Evolutionary conservation across 2,329 filamentous ascomycete genomes (phyloP).

Genomic region (Colletotrichum falcatum): DNA sequence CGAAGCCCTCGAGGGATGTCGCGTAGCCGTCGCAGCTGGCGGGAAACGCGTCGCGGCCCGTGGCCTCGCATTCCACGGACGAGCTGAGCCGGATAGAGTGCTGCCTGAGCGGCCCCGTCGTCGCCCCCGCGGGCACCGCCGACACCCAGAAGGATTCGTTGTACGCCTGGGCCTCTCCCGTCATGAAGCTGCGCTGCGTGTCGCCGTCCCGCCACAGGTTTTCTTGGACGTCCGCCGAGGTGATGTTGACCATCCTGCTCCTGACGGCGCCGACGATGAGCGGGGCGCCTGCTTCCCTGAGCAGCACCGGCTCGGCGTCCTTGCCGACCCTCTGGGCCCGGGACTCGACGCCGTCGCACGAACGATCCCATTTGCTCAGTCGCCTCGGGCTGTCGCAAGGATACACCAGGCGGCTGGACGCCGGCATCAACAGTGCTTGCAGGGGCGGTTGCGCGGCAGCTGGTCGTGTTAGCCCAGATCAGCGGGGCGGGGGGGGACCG

Average conservation of each 20-base stretch:
- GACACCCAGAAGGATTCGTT: constrained; percentile 39
- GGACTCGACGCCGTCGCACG: constrained; percentile 7
- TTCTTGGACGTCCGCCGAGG: constrained; percentile 33
- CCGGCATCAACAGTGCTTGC: constrained; percentile 32
- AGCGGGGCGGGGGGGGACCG: neutral
- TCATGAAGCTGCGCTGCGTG: constrained; percentile 29
- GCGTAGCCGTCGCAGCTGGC: constrained; percentile 28
- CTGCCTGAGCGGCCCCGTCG: constrained; percentile 36
- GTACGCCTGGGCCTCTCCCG: constrained; percentile 22
- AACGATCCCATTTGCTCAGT: constrained; percentile 31
- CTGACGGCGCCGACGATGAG: constrained; percentile 17
- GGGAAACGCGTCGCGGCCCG: constrained; percentile 26
- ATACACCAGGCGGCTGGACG: constrained; percentile 27
- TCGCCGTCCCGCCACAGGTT: constrained; percentile 35
- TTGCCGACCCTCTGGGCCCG: constrained; percentile 23
- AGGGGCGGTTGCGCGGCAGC: constrained; percentile 34
- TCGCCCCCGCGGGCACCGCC: constrained; percentile 26
- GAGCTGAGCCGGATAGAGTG: constrained; percentile 39
- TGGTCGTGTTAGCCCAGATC: constrained; percentile 3
- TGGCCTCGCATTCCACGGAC: constrained; percentile 22
- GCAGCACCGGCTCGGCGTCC: constrained; percentile 30
- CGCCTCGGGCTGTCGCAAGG: constrained; percentile 25
- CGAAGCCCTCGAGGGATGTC: constrained; percentile 31
- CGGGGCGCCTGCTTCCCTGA: constrained; percentile 17
- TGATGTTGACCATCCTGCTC: constrained; percentile 24